A percentile compares a stretch with the other conserved stretches of the same genome.
phyloP scores from a whole-genome alignment of 352 stramenopile species.

The Phytopythium chamaehyphon region DNA sequence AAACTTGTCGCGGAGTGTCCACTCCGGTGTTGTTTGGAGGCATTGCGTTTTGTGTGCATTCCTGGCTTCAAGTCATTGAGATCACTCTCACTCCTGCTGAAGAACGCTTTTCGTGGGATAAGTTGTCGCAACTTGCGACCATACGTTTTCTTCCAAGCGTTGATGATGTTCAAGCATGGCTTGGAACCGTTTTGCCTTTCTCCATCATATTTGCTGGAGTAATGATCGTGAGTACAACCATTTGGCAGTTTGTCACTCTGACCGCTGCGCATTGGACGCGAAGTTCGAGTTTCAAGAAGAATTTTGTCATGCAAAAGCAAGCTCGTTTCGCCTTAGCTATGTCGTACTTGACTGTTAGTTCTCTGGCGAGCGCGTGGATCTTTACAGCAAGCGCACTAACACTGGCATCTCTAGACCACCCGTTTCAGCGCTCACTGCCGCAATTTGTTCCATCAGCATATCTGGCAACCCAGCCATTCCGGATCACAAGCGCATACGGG shows the following conservation, averaged over 20 bases:
- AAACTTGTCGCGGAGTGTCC: constrained; percentile 10
- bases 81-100: constrained; percentile 5
- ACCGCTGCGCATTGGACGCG: neutral
- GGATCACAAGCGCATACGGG: constrained; percentile 71
- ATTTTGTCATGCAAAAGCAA: neutral
- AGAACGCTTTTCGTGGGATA: constrained; percentile 4
- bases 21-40: constrained; percentile 6
- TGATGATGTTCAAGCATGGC: constrained; percentile 36
- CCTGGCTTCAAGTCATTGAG: constrained; percentile 19
- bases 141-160: constrained; percentile 32
- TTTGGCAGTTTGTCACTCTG: constrained; percentile 24
- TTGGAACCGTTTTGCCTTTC: constrained; percentile 25
- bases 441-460: constrained; percentile 23
- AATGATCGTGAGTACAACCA: constrained; percentile 10
- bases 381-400: constrained; percentile 38
- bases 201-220: constrained; percentile 15
- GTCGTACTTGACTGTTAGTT: constrained; percentile 24
- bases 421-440: constrained; percentile 30
- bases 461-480: constrained; percentile 22
- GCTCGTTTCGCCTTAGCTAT: constrained; percentile 6
- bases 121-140: constrained; percentile 14
- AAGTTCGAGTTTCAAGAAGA: no score
- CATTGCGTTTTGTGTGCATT: constrained; percentile 25
- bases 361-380: constrained; percentile 20
- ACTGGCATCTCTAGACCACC: constrained; percentile 33